Conservation (phyloP, 306 rosid species). For the Glycine soja region DNA sequence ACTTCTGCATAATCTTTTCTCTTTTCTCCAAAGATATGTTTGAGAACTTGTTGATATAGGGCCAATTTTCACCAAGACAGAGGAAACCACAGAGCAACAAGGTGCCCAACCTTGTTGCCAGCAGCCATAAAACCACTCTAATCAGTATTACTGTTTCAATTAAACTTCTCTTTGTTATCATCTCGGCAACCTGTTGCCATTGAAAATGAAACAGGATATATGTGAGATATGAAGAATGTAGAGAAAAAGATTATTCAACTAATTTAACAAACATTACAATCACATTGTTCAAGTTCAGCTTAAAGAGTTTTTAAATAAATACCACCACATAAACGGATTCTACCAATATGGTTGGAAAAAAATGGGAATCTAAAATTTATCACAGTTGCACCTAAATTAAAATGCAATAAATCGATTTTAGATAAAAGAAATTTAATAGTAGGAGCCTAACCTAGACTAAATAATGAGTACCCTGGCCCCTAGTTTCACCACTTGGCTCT, state of each 20-base stretch:
- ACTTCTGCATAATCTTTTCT: conserved; percentile 54
- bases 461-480: neutral
- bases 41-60: conserved; percentile 55
- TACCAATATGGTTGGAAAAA: neutral
- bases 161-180: conserved; percentile 42
- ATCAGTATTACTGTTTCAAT: conserved; percentile 50
- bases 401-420: neutral
- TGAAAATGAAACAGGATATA: conserved; percentile 2
- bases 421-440: neutral
- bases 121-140: conserved; percentile 58
- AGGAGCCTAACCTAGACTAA: neutral
- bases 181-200: conserved; percentile 53
- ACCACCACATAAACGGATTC: neutral
- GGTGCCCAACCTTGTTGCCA: conserved; percentile 57
- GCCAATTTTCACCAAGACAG: conserved; percentile 49
- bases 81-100: conserved; percentile 54
- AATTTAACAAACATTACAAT: neutral
- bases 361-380: neutral
- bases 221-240: neutral
- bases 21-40: conserved; percentile 52
- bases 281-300: neutral
- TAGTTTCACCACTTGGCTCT: neutral
- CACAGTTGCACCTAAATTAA: neutral
- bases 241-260: neutral
- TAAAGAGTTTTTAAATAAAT: neutral